Evolutionary conservation across 139 green algal genomes (phyloP), one percentile per base, ranked within the genome.

Genomic region (Zygnema cylindricum): DNA sequence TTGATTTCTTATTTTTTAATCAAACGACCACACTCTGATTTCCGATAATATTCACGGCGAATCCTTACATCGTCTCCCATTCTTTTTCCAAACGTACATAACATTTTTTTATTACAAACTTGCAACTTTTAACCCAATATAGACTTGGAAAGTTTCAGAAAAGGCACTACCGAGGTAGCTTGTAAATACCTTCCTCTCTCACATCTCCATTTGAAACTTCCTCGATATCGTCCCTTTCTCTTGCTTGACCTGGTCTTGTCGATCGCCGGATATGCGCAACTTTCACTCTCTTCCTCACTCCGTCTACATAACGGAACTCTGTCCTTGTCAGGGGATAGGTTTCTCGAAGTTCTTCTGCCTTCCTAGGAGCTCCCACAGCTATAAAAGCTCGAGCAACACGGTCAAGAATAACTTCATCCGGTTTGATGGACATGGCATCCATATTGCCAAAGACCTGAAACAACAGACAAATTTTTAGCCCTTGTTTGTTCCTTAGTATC

Each of bases 371-470:
- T 11, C 71, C 71, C 71, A 79, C 36, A 41, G 36, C 36, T 41
- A 16, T 41, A 43, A 43, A 11, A 54, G 71, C 71, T 7, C 38
- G 7, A 23, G 3, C 36, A 25, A 43, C 71, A 54, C 71, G 36
- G 11, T 41, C 71, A 43, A 79, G 71, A 16, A 79, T 79, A 23
- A 41, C 36, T 16, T 79, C 71, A 16, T 79, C 71, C 36, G 71
- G 71, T 41, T 43, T 41, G 36, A 79, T 43, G 11, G 7, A 3
- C 71, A 79, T 79, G 71, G 71, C 71, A 43, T 79, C 71, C 71
- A 79, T 79, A 16, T 16, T 79, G 71, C 71, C 71, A 79, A 79
- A 79, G 36, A 79, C 71, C 71, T 79, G 71, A 3, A 41, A 73
- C n/a, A n/a, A n/a, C n/a, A n/a, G n/a, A n/a, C n/a, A n/a, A n/a